Evolutionary conservation across 73 alveolate species (phyloP).

Genomic region (Durusdinium trenchii): DNA sequence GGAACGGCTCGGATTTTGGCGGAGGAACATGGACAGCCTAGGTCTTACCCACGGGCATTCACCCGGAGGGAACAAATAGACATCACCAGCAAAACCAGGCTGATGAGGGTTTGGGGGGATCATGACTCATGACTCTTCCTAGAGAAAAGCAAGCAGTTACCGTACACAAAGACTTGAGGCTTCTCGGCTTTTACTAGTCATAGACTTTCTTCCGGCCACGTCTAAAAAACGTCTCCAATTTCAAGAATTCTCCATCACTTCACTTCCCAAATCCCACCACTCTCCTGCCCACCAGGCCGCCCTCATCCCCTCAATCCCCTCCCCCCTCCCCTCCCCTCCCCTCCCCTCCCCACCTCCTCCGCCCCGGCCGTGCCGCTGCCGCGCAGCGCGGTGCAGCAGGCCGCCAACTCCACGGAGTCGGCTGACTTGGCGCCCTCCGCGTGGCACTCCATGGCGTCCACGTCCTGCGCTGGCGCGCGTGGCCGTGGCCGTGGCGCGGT

Average conservation of each 20-base stretch:
- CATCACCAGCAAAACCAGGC: no score
- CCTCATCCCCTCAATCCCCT: not conserved
- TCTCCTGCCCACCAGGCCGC: not conserved
- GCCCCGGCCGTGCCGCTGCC: not conserved
- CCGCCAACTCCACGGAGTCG: constrained; percentile 56
- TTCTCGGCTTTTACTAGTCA: no score
- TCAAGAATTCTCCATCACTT: not conserved
- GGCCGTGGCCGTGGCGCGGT: no score
- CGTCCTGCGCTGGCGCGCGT: not conserved
- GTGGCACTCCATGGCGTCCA: constrained; percentile 94
- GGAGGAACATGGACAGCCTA: not conserved
- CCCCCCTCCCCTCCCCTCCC: not conserved
- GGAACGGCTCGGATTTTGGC: not conserved
- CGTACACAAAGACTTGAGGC: no score
- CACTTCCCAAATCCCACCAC: not conserved
- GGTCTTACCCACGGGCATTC: not conserved
- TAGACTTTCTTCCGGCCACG: no score
- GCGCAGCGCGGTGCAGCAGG: not conserved
- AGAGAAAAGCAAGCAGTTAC: no score
- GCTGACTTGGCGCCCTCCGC: constrained; percentile 64
- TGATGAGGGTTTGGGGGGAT: no score
- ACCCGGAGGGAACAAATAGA: no score
- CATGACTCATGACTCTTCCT: no score
- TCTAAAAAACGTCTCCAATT: no score
- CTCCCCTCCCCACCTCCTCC: not conserved